phyloP scores from a whole-genome alignment of 1,284 basidiomycete genomes.

The Golubevia sp. region DNA sequence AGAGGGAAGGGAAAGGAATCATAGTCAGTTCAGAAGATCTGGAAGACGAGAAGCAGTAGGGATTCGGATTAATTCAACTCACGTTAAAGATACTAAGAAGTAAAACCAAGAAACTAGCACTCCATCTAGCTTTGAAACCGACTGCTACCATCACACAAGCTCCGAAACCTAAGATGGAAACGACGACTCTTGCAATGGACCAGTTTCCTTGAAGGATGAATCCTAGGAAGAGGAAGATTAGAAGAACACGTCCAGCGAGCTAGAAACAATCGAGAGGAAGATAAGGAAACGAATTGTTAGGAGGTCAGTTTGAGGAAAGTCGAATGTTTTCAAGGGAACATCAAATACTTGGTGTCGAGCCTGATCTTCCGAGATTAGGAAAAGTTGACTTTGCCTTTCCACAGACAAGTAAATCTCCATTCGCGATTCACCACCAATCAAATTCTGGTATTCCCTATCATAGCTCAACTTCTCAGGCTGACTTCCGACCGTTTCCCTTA shows the following conservation, averaged over 20 bases:
- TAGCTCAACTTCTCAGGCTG: too few species aligned
- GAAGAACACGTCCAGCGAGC: constrained; percentile 90
- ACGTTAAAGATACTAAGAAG: constrained; percentile 90
- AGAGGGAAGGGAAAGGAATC: not conserved
- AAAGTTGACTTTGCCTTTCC: too few species aligned
- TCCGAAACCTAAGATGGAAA: constrained; percentile 70
- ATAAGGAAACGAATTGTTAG: constrained; percentile 10
- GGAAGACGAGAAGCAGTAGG: too few species aligned
- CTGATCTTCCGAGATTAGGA: too few species aligned
- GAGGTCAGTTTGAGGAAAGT: constrained; percentile 2
- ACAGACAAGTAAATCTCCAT: too few species aligned
- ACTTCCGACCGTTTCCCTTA: too few species aligned
- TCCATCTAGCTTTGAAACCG: constrained; percentile 99
- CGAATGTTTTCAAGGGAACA: too few species aligned
- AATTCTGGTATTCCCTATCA: too few species aligned
- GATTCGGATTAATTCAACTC: constrained; percentile 1
- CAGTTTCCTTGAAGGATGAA: constrained; percentile 94
- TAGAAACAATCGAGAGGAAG: constrained; percentile 69
- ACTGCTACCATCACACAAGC: constrained; percentile 96
- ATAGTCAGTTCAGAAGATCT: constrained; percentile 3
- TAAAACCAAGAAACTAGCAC: constrained; percentile 92
- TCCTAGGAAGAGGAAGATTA: constrained; percentile 99
- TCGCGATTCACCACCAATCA: too few species aligned
- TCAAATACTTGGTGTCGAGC: too few species aligned
- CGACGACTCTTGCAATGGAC: constrained; percentile 80